Evolutionary conservation across 2,329 filamentous ascomycete genomes (phyloP).

Genomic region (Fusarium burgessii): DNA sequence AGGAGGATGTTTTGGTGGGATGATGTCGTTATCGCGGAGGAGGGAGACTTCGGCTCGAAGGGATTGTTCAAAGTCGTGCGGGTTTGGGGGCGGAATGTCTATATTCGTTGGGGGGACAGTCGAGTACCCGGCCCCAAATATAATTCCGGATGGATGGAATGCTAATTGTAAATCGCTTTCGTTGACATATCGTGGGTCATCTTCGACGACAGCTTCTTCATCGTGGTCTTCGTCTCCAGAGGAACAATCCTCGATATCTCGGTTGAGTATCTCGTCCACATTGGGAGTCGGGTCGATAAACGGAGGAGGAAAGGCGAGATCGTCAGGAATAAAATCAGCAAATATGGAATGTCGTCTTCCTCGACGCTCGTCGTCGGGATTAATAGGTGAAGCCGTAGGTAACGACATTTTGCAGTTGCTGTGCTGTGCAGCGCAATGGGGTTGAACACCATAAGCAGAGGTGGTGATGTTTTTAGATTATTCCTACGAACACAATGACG

Average conservation of each 20-base stretch:
- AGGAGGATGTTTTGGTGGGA: constrained; percentile 8
- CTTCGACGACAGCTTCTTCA: constrained; percentile 24
- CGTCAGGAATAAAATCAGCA: constrained; percentile 37
- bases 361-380: not conserved
- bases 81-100: constrained; percentile 36
- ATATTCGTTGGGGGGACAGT: constrained; percentile 29
- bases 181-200: constrained; percentile 2
- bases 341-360: constrained; percentile 39
- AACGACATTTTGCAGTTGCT: constrained; percentile 12
- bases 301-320: constrained; percentile 18
- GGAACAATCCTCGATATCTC: constrained; percentile 42
- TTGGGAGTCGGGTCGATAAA: constrained; percentile 31
- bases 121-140: constrained; percentile 37
- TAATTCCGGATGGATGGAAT: constrained; percentile 38
- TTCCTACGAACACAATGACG: constrained; percentile 11
- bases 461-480: not conserved
- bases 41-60: constrained; percentile 33
- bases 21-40: constrained; percentile 38
- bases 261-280: constrained; percentile 33
- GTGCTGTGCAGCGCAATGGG: not conserved
- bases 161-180: constrained; percentile 29
- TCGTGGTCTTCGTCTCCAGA: constrained; percentile 32
- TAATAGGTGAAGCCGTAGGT: constrained; percentile 20
- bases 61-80: constrained; percentile 38
- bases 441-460: not conserved